These are phyloP conservation scores for Fomitopsis schrenkii DNA, from an alignment of 1,284 basidiomycete genomes.

Conservation along the genomic window DNA sequence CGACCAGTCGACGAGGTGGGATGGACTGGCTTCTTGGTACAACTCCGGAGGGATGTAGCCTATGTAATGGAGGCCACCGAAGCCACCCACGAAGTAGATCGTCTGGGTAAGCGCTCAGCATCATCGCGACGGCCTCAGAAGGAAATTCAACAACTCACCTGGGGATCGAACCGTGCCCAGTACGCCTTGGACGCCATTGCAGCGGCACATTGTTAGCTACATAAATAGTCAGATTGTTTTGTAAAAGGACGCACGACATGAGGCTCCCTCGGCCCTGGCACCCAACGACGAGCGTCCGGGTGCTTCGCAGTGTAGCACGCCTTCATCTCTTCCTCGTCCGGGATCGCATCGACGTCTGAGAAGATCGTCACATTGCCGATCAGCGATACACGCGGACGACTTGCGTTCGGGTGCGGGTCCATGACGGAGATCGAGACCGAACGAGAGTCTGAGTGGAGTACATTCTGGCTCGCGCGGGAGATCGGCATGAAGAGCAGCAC, in stretches of 20 bases:
- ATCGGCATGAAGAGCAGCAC: conserved; percentile 62
- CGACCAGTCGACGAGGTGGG: neutral
- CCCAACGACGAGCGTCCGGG: conserved; percentile 47
- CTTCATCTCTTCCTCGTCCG: conserved; percentile 32
- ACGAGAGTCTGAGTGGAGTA: conserved; percentile 38
- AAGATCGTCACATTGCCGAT: conserved; percentile 50
- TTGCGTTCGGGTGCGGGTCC: conserved; percentile 38
- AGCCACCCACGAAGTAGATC: conserved; percentile 65
- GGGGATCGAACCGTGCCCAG: conserved; percentile 53
- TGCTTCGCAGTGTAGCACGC: conserved; percentile 44
- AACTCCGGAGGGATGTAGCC: conserved; percentile 50
- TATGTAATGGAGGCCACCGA: conserved; percentile 57
- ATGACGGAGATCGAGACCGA: conserved; percentile 52
- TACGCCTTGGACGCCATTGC: conserved; percentile 34
- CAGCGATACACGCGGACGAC: conserved; percentile 48
- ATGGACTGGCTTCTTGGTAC: conserved; percentile 33
- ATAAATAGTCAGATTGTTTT: neutral
- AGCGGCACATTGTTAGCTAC: neutral
- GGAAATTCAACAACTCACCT: conserved; percentile 25
- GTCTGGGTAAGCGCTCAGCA: conserved; percentile 27
- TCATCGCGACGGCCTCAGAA: neutral
- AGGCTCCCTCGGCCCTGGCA: conserved; percentile 44
- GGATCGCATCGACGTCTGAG: conserved; percentile 26
- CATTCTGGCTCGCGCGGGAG: conserved; percentile 56
- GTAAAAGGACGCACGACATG: conserved; percentile 37